These are phyloP conservation scores for Starmerella bacillaris DNA, from an alignment of 805 yeast genomes.

Conservation along the genomic window DNA sequence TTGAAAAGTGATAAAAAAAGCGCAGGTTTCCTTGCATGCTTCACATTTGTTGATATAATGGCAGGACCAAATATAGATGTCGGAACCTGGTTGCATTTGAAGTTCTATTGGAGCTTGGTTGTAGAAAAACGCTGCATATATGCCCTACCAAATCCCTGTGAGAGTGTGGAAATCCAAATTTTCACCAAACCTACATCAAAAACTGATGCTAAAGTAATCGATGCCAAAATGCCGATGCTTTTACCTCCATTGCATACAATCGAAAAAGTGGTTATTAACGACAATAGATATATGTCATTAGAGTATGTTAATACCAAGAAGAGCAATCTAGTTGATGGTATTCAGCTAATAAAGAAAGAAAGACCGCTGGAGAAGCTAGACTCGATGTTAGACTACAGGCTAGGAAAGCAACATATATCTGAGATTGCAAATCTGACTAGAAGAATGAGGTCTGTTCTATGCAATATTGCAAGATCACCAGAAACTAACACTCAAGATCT, in stretches of 20 bases:
- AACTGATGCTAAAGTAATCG: neutral
- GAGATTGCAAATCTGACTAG: neutral
- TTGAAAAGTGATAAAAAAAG: slow-evolving; percentile 45
- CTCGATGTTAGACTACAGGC: neutral
- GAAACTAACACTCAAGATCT: neutral
- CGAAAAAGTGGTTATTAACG: slow-evolving; percentile 1
- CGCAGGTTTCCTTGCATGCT: slow-evolving; percentile 42
- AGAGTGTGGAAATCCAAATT: slow-evolving; percentile 31
- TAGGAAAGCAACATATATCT: neutral
- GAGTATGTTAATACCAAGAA: neutral
- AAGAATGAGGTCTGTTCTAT: slow-evolving; percentile 1
- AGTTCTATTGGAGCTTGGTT: slow-evolving; percentile 81
- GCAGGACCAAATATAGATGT: slow-evolving; percentile 16
- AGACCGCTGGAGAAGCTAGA: slow-evolving; percentile 4
- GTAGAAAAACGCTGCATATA: slow-evolving; percentile 69
- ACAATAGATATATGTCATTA: slow-evolving; percentile 3
- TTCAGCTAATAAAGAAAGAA: neutral
- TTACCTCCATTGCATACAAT: slow-evolving; percentile 8
- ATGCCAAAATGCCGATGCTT: slow-evolving; percentile 4
- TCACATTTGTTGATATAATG: slow-evolving; percentile 27
- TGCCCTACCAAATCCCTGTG: slow-evolving; percentile 48
- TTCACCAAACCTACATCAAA: slow-evolving; percentile 5
- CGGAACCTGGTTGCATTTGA: slow-evolving; percentile 58
- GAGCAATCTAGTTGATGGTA: slow-evolving; percentile 1
- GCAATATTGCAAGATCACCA: slow-evolving; percentile 4